Evolutionary conservation across 2,329 filamentous ascomycete species (phyloP).

Genomic region (Pseudogymnoascus sp.): DNA sequence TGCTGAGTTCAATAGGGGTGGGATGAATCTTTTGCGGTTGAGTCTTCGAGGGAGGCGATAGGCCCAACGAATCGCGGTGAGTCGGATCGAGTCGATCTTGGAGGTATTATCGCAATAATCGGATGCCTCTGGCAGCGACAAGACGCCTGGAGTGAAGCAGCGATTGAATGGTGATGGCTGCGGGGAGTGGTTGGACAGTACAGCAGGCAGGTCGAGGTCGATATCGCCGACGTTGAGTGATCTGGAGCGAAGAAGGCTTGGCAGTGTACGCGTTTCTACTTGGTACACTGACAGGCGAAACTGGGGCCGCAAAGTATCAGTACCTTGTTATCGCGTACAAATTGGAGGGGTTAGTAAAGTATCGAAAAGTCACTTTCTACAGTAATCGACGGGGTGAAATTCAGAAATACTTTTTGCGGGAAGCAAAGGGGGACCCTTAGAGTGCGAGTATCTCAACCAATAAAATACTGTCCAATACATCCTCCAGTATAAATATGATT

Average conservation of each 20-base stretch:
- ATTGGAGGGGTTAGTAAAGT: neutral
- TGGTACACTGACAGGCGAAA: neutral
- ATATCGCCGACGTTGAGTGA: neutral
- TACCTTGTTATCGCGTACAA: neutral
- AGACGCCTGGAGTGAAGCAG: neutral
- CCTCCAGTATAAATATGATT: neutral
- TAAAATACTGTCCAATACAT: neutral
- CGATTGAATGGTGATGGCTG: neutral
- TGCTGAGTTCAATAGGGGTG: conserved; percentile 3
- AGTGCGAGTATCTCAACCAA: conserved; percentile 1
- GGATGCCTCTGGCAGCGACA: neutral
- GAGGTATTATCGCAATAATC: neutral
- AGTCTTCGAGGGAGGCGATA: neutral
- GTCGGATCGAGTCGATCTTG: neutral
- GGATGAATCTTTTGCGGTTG: neutral
- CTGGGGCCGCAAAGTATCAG: neutral
- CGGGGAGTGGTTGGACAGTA: neutral
- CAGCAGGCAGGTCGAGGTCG: neutral
- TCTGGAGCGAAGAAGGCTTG: conserved; percentile 4
- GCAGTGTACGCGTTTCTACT: neutral
- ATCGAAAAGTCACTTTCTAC: neutral
- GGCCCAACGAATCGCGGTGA: neutral
- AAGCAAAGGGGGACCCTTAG: neutral
- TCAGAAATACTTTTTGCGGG: neutral
- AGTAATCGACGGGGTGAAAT: neutral